phyloP scores from a whole-genome alignment of 257 asterid species.

The Solanum chilense region DNA sequence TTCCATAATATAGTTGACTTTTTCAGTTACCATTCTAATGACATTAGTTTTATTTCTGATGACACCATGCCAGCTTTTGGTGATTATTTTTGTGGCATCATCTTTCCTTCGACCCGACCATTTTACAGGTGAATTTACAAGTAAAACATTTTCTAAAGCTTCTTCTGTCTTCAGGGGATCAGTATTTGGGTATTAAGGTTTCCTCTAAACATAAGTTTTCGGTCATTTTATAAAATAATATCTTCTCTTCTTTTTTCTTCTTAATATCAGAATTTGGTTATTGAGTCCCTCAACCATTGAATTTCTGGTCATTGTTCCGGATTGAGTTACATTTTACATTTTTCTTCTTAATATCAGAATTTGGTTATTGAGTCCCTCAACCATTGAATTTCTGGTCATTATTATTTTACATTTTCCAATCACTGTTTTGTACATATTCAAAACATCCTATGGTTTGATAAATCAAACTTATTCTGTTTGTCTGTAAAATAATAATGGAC shows the following conservation, averaged over 20 bases:
- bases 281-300: neutral
- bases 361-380: neutral
- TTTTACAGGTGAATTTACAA: neutral
- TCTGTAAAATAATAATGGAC: neutral
- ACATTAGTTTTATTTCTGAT: neutral
- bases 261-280: neutral
- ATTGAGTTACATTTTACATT: neutral
- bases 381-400: neutral
- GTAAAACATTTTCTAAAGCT: neutral
- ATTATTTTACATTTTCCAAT: neutral
- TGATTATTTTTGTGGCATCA: neutral
- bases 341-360: neutral
- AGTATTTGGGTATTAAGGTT: neutral
- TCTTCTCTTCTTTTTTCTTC: neutral
- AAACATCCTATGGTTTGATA: no score
- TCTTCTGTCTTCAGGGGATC: neutral
- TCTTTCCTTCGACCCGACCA: neutral
- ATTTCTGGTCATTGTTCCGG: neutral
- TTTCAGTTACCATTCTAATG: neutral
- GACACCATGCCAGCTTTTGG: neutral
- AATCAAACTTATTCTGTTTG: neutral
- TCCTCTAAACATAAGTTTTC: neutral
- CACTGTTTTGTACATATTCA: neutral
- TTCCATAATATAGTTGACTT: neutral
- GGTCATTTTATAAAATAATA: neutral